Conservation (phyloP, 495 filamentous ascomycete species). For the Annulohypoxylon moriforme region DNA sequence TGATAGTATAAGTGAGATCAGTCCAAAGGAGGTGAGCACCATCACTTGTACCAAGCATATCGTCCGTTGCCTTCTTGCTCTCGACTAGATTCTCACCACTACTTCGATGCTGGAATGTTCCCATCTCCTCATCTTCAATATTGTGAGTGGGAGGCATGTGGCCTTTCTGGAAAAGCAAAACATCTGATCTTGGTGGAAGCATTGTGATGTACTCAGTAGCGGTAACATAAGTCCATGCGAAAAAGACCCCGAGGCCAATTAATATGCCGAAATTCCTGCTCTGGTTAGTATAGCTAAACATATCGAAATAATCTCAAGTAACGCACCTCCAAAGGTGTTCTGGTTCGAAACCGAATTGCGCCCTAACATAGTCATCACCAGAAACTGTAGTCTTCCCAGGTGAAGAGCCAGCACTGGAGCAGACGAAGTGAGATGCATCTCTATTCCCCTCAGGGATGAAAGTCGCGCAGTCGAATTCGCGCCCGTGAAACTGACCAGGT, state of each 20-base stretch:
- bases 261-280: neutral
- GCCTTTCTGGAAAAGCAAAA: neutral
- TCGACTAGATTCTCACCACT: neutral
- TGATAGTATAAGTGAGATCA: constrained; percentile 78
- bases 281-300: neutral
- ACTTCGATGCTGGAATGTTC: neutral
- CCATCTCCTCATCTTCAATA: neutral
- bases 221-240: neutral
- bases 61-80: neutral
- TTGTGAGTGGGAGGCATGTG: neutral
- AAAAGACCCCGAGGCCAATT: neutral
- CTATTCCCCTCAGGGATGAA: neutral
- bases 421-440: neutral
- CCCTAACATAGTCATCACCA: neutral
- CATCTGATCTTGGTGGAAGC: neutral
- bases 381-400: neutral
- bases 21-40: constrained; percentile 68
- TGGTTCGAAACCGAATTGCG: neutral
- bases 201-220: neutral
- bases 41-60: neutral
- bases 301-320: neutral
- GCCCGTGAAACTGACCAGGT: neutral
- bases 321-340: neutral
- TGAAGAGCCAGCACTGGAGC: neutral
- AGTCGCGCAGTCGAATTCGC: neutral